Base-by-base conservation (phyloP, 306 rosid genomes). In the Casuarina equisetifolia region DNA sequence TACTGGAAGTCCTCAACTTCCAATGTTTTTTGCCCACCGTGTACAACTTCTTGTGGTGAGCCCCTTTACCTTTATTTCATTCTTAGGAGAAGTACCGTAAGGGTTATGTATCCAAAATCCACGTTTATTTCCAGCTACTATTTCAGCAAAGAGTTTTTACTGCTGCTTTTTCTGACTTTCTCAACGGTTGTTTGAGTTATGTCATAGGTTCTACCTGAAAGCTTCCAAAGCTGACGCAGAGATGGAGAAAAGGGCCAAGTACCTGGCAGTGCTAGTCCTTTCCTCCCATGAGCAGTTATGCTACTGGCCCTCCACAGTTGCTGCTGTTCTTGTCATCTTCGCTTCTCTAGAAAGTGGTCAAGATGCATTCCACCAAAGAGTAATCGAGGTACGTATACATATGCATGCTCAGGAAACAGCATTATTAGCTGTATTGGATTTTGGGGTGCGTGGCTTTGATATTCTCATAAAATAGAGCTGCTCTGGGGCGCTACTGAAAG, bases 241-340 rank as follows among this genome's bases (percentile, higher is more conserved):
- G 44, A 46, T 89, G 77, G 97, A 92, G 88, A 86, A 89, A 81
- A 88, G 91, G 88, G 86, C 90, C 84, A 90, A 80, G 77, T 88
- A 82, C 80, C 84, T 95, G 70, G 92, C 97, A 54, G 77, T 83
- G 54, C 79, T 92, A 67, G 89, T 91, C 79, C 86, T 92, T 11
- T 81, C 93, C 49, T 87, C 86, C 79, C 86, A 75, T 43, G 89
- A 82, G 69, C 97, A 82, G 19, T 84, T 91, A 69, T 72, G 87
- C 42, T 92, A 83, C 84, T 82, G 89, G 89, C 97, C 99, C 58
- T 92, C 99, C 82, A 95, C 97, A 55, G 88, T 95, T 82, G 99
- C 97, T 57, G 99, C 99, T 78, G 91, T 97, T 13, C 74, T 96
- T 50, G 97, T 96, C 64, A 87, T 90, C 81, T 83, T 92, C 81